These are phyloP conservation scores for Penicillium sp. DNA, from an alignment of 2,329 filamentous ascomycete species.

Conservation along the genomic window DNA sequence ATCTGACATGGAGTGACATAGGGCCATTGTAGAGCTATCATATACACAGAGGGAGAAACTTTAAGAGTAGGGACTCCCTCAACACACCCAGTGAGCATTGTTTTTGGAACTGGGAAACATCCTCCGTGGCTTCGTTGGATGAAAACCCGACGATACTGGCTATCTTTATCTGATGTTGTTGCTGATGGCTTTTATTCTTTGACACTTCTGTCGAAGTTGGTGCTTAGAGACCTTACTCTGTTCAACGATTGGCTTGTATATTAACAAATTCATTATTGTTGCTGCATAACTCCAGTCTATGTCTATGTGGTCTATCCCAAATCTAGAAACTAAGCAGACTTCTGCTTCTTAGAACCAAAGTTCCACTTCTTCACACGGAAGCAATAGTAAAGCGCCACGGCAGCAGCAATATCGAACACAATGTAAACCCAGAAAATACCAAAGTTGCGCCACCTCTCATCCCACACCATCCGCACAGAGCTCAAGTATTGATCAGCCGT, in stretches of 20 bases:
- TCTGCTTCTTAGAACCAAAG: conserved; percentile 18
- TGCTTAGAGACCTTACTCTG: not conserved
- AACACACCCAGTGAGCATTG: no score
- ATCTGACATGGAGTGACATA: no score
- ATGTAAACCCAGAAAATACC: conserved; percentile 64
- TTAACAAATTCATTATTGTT: not conserved
- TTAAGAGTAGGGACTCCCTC: no score
- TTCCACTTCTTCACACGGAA: conserved; percentile 35
- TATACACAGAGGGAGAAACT: no score
- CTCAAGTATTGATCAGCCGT: conserved; percentile 43
- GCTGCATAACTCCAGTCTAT: not conserved
- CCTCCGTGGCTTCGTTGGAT: no score
- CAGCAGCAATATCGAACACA: conserved; percentile 57
- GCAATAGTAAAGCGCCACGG: conserved; percentile 49
- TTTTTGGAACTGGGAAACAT: no score
- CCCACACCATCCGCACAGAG: conserved; percentile 38
- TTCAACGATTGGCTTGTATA: not conserved
- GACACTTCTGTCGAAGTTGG: not conserved
- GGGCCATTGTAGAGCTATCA: no score
- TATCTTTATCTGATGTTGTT: no score
- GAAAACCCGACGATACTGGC: no score
- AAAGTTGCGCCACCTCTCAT: conserved; percentile 71
- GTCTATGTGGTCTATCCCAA: not conserved
- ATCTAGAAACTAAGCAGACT: not conserved
- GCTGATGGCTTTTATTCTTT: not conserved